Base-by-base conservation (phyloP, 495 filamentous ascomycete genomes). In the Lasiosphaeris hirsuta region DNA sequence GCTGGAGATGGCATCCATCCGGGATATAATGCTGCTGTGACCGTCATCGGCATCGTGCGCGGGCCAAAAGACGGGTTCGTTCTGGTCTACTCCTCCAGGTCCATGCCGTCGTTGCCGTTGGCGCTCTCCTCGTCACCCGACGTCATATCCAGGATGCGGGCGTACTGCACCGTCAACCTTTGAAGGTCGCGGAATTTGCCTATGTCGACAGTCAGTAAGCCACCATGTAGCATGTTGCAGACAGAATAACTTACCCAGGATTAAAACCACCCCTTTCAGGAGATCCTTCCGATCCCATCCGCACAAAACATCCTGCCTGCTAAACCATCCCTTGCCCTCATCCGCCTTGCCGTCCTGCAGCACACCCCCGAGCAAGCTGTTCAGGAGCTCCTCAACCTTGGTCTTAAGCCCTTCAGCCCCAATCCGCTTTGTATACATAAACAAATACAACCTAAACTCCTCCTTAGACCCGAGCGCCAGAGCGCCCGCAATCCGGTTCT, bases 381-480 rank as follows among this genome's bases (percentile, higher is more conserved):
- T 85, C 35, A 97, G 72, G 7, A 99, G 71, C 76, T 97, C 95
- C 63, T 96, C 94, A 0, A 97, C 90, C 72, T 97, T 99, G 38
- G 79, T 77, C 63, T 85, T 84, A 60, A 91, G 71, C 0, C 92
- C 92, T 66, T 99, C 95, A 0, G 90, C 90, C 1, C 95, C 94
- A 30, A 99, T 83, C 3, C 95, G 84, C 73, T 96, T 97, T 1
- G 90, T 93, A 62, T 97, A 99, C 90, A 97, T 97, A 60, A 90
- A 86, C 6, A 97, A 72, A 64, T 96, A 96, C 1, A 95, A 75
- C 54, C 88, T 81, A 74, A 97, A 97, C 66, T 97, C 94, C 38
- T 96, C 92, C 61, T 84, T 86, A 0, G 92, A 86, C 8, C 90
- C 91, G 1, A 99, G 76, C 41, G 89, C 86, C 54, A 94, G 66